Conservation (phyloP, 768 basidiomycete genomes). For the Collybia nuda region DNA sequence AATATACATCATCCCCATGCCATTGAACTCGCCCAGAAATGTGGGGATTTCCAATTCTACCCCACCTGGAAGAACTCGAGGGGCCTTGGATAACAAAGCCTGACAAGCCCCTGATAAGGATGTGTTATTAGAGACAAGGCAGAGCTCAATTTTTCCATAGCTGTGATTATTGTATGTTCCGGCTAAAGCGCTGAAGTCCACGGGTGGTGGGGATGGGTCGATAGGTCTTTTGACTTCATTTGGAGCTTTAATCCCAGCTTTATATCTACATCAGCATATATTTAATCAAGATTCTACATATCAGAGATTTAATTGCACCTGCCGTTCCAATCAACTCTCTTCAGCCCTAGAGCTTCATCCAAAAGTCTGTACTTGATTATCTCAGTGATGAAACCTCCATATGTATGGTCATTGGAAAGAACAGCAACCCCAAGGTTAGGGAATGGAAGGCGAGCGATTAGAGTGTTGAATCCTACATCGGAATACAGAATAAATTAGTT, state of each 20-base stretch:
- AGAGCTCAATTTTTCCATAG: conserved; percentile 22
- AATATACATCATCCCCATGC: conserved; percentile 14
- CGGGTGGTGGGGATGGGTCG: conserved; percentile 14
- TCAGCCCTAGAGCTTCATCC: conserved; percentile 19
- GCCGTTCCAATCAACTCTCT: conserved; percentile 23
- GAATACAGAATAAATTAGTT: too few species aligned
- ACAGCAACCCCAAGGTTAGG: conserved; percentile 22
- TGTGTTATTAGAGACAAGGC: conserved; percentile 12
- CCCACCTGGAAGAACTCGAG: conserved; percentile 18
- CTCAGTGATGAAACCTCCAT: conserved; percentile 15
- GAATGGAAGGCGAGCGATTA: conserved; percentile 13
- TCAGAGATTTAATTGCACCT: conserved; percentile 9
- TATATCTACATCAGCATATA: too few species aligned
- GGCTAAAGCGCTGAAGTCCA: conserved; percentile 15
- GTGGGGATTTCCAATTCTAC: conserved; percentile 21
- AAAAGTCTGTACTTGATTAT: conserved; percentile 23
- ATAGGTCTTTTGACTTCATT: neutral
- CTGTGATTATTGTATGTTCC: conserved; percentile 21
- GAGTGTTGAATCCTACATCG: conserved; percentile 7
- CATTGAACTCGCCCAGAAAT: conserved; percentile 18
- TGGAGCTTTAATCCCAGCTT: conserved; percentile 3
- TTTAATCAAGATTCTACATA: too few species aligned
- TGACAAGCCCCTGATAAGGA: conserved; percentile 12
- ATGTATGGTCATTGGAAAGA: conserved; percentile 23
- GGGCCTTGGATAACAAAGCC: conserved; percentile 12